phyloP scores from a whole-genome alignment of 805 yeast species.

The Ogataea angusta region DNA sequence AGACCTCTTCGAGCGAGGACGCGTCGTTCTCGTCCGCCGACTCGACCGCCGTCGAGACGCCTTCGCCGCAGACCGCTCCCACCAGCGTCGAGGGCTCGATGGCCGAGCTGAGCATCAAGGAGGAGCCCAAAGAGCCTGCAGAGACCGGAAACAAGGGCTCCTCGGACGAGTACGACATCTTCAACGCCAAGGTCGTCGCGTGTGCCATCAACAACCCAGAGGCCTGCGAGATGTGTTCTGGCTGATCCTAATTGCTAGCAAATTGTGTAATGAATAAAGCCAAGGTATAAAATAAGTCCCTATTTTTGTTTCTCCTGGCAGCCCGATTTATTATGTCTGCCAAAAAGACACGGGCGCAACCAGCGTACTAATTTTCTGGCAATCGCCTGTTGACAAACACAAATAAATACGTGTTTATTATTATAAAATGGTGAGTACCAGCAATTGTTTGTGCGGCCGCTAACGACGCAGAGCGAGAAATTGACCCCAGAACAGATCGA shows the following conservation, averaged over 20 bases:
- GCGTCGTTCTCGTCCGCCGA: constrained; percentile 32
- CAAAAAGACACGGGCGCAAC: background rate
- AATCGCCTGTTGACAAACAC: constrained; percentile 7
- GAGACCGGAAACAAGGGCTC: constrained; percentile 5
- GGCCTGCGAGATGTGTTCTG: constrained; percentile 98
- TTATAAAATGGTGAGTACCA: constrained; percentile 8
- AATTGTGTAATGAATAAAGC: constrained; percentile 6
- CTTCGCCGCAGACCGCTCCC: constrained; percentile 43
- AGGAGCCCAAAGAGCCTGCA: constrained; percentile 5
- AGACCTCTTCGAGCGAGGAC: constrained; percentile 29
- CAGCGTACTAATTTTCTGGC: background rate
- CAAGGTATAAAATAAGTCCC: background rate
- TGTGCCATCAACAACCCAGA: constrained; percentile 97
- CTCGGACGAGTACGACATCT: constrained; percentile 69
- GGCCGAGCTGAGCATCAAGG: constrained; percentile 40
- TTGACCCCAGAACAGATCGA: constrained; percentile 94
- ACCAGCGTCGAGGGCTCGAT: constrained; percentile 43
- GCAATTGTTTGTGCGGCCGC: background rate
- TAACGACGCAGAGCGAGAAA: constrained; percentile 63
- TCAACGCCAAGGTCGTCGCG: constrained; percentile 88
- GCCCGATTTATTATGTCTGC: constrained; percentile 1
- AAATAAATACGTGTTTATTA: constrained; percentile 5
- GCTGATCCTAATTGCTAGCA: constrained; percentile 41
- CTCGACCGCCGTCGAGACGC: constrained; percentile 38
- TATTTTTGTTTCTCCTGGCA: background rate